phyloP scores from a whole-genome alignment of 352 stramenopile genomes.

The Phytophthora aleatoria region DNA sequence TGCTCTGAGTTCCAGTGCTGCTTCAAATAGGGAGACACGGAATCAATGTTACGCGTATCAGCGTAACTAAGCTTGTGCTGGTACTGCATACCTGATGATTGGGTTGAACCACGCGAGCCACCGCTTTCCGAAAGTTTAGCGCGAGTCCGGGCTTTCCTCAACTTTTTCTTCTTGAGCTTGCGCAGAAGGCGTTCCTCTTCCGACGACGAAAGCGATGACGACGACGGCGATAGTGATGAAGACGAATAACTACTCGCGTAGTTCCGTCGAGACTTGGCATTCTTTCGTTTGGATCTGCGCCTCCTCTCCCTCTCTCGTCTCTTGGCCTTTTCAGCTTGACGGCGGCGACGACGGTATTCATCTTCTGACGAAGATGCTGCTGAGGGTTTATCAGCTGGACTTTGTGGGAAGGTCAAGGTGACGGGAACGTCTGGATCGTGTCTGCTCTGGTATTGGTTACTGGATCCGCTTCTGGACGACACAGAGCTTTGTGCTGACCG shows the following conservation, averaged over 20 bases:
- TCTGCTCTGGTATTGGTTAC: constrained; percentile 6
- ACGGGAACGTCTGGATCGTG: constrained; percentile 9
- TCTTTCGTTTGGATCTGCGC: constrained; percentile 14
- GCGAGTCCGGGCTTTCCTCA: constrained; percentile 23
- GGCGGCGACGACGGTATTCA: constrained; percentile 19
- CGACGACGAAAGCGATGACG: constrained; percentile 25
- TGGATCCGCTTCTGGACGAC: constrained; percentile 18
- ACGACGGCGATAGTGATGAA: constrained; percentile 15
- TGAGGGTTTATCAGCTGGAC: constrained; percentile 5
- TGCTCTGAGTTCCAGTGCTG: constrained; percentile 9
- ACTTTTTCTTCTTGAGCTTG: constrained; percentile 29
- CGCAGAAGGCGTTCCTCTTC: constrained; percentile 26
- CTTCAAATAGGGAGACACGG: constrained; percentile 6
- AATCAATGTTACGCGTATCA: constrained; percentile 21
- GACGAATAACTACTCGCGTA: constrained; percentile 33
- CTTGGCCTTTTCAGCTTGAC: constrained; percentile 15
- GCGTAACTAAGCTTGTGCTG: constrained; percentile 16
- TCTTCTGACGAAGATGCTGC: constrained; percentile 19
- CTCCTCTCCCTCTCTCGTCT: constrained; percentile 21
- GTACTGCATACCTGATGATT: constrained; percentile 17
- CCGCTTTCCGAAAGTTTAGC: constrained; percentile 11
- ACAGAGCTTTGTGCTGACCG: not conserved
- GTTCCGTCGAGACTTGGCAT: constrained; percentile 15
- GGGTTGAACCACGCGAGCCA: constrained; percentile 11
- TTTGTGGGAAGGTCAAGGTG: constrained; percentile 20